Conservation (phyloP, 768 basidiomycete species). For the Cyathus striatus region DNA sequence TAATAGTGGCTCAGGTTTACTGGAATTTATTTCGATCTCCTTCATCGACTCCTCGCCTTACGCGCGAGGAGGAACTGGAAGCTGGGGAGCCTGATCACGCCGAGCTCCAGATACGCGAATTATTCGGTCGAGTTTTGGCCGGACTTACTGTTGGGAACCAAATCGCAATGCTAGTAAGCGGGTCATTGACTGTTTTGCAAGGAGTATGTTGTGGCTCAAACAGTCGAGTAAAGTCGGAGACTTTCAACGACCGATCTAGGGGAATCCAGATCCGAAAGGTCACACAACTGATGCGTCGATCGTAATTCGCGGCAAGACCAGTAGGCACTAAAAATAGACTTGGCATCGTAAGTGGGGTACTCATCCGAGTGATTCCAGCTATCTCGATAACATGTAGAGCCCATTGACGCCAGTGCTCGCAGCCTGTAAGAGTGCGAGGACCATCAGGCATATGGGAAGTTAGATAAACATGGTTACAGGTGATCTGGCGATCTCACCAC, state of each 20-base stretch:
- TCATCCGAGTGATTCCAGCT: too few relatives aligned
- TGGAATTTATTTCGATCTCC: not conserved
- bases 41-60: not conserved
- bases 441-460: not conserved
- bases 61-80: not conserved
- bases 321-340: not conserved
- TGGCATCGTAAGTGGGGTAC: too few relatives aligned
- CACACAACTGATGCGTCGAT: not conserved
- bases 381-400: too few relatives aligned
- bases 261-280: slow-evolving; percentile 19
- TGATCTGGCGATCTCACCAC: not conserved
- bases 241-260: slow-evolving; percentile 22
- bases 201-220: slow-evolving; percentile 11
- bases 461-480: not conserved
- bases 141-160: slow-evolving; percentile 7
- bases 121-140: slow-evolving; percentile 17
- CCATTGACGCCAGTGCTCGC: too few relatives aligned
- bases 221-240: slow-evolving; percentile 18
- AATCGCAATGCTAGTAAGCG: slow-evolving; percentile 4
- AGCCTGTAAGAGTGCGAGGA: too few relatives aligned
- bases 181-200: slow-evolving; percentile 16
- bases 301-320: not conserved
- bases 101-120: too few relatives aligned
- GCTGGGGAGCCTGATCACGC: slow-evolving; percentile 4
- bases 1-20: not conserved